Evolutionary conservation across 176 grass and related monocot species (phyloP).

Genomic region (Guadua angustifolia): DNA sequence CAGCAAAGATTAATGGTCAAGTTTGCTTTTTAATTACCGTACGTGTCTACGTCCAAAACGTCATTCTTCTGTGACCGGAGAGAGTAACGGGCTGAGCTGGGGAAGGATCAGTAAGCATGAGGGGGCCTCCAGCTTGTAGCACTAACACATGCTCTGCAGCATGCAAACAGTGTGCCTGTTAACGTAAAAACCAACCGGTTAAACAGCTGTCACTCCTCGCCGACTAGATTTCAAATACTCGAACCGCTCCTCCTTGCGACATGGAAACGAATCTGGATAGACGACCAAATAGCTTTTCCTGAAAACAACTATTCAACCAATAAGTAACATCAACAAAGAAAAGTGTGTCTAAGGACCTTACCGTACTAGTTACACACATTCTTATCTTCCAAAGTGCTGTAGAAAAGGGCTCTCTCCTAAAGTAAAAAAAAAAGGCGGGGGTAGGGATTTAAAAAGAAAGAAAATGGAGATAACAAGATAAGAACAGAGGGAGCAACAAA

Average conservation of each 20-base stretch:
- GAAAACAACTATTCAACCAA: constrained; percentile 36
- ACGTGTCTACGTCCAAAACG: no score
- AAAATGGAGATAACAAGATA: background rate
- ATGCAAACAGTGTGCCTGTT: constrained; percentile 1
- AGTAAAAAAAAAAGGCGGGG: background rate
- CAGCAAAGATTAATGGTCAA: no score
- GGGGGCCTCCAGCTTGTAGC: constrained; percentile 13
- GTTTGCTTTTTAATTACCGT: no score
- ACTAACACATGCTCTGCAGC: constrained; percentile 33
- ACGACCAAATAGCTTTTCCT: background rate
- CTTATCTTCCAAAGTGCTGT: constrained; percentile 25
- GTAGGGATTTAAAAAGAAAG: background rate
- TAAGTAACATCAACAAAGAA: constrained; percentile 16
- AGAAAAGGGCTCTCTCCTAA: background rate
- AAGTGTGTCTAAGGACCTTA: constrained; percentile 27
- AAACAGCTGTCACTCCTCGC: constrained; percentile 6
- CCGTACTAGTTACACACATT: background rate
- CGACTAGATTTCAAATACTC: constrained; percentile 19
- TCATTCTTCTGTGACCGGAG: no score
- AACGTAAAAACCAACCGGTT: background rate
- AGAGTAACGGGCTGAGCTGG: background rate
- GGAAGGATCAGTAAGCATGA: background rate
- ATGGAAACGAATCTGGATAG: constrained; percentile 30
- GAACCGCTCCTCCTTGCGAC: constrained; percentile 1
- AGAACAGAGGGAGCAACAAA: background rate